These are phyloP conservation scores for Torulaspora gathmanii DNA, from an alignment of 805 yeast genomes.

Conservation along the genomic window DNA sequence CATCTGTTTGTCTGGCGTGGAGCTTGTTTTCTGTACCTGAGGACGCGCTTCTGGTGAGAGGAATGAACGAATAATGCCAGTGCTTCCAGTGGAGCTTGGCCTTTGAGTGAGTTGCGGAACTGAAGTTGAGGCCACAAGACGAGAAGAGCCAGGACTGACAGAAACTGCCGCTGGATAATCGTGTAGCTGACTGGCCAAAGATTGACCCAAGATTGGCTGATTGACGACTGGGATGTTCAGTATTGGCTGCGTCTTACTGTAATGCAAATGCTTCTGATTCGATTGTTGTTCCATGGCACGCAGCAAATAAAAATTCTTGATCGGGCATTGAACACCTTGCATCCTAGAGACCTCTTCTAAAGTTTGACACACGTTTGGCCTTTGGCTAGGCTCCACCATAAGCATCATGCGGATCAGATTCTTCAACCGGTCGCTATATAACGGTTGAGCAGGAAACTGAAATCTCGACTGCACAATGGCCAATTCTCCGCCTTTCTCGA, in stretches of 20 bases:
- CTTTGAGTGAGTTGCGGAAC: conserved; percentile 7
- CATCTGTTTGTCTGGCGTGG: background rate
- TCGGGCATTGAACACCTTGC: conserved; percentile 47
- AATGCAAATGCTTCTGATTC: conserved; percentile 7
- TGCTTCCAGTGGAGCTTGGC: conserved; percentile 6
- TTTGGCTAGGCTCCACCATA: conserved; percentile 58
- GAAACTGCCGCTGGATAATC: conserved; percentile 4
- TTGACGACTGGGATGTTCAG: conserved; percentile 2
- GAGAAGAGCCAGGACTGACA: conserved; percentile 3
- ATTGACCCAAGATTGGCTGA: conserved; percentile 1
- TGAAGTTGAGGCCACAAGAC: conserved; percentile 7
- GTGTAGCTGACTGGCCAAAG: conserved; percentile 3
- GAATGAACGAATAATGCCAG: background rate
- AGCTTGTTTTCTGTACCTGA: background rate
- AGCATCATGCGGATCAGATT: conserved; percentile 58
- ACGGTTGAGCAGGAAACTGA: conserved; percentile 51
- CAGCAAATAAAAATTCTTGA: conserved; percentile 37
- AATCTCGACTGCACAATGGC: conserved; percentile 57
- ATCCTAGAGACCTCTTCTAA: conserved; percentile 62
- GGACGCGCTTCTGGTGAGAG: background rate
- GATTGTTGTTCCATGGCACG: conserved; percentile 23
- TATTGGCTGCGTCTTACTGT: conserved; percentile 10
- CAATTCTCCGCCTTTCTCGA: conserved; percentile 59
- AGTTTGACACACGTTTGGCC: conserved; percentile 72
- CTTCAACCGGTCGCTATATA: conserved; percentile 57